Percentiles rank a stretch among this genome's conserved stretches.
These are phyloP conservation scores for Pseudocercospora crystallina DNA, from an alignment of 2,329 filamentous ascomycete genomes.

Conservation along the genomic window DNA sequence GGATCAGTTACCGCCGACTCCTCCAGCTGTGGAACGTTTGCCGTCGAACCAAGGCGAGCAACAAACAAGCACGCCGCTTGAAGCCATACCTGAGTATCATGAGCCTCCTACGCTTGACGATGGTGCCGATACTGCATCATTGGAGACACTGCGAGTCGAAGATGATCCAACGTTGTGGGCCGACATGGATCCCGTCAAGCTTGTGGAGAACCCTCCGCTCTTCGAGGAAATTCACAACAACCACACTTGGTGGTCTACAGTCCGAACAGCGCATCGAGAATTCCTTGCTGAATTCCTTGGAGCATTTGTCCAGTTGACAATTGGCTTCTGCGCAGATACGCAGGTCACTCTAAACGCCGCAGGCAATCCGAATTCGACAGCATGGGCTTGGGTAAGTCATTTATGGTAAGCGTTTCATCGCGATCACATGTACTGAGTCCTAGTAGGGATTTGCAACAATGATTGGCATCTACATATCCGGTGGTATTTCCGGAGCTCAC, in stretches of 20 bases:
- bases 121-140: conserved; percentile 18
- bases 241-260: conserved; percentile 46
- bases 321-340: conserved; percentile 54
- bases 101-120: conserved; percentile 9
- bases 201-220: conserved; percentile 35
- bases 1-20: not conserved
- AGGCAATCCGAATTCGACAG: conserved; percentile 44
- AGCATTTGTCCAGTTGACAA: conserved; percentile 37
- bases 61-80: not conserved
- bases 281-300: conserved; percentile 55
- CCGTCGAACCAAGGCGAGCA: conserved; percentile 4
- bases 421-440: no score
- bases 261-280: conserved; percentile 54
- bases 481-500: conserved; percentile 50
- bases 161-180: conserved; percentile 41
- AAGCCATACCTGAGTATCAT: conserved; percentile 16
- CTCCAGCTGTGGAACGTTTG: conserved; percentile 7
- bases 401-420: no score
- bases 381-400: conserved; percentile 41
- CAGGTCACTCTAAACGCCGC: conserved; percentile 39
- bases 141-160: conserved; percentile 35
- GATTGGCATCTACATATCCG: conserved; percentile 44
- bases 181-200: conserved; percentile 44
- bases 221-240: conserved; percentile 51
- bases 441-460: conserved; percentile 51